Evolutionary conservation across 2,329 filamentous ascomycete species (phyloP), one percentile per base, ranked within the genome.

Genomic region (Cladophialophora yegresii): DNA sequence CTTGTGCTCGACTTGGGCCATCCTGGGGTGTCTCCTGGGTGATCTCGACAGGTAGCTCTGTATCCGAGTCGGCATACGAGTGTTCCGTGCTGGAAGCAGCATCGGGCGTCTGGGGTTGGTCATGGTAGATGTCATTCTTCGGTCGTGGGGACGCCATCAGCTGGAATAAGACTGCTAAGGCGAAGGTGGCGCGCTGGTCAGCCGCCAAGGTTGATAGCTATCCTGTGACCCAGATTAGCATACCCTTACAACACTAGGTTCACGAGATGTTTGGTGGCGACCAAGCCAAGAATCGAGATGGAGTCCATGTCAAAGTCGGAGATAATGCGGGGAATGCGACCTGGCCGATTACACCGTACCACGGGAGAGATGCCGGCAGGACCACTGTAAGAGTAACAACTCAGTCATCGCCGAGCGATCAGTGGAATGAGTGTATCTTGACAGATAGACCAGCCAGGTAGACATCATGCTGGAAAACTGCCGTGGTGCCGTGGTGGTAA

Each of bases 1-100:
- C 66, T 33, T 63, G 43, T 5, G 51, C 55, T n/a, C 57, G 58
- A 28, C 22, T 40, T 9, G 30, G 20, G 3, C 23, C 28, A 30
- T 43, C 9, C 22, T 36, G 45, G 13, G n/a, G 23, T 22, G n/a
- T n/a, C 22, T 50, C 57, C 13, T 23, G 57, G 20, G 22, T 22
- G 45, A 59, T 36, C n/a, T 51, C 57, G 22, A 45, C 20, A 13
- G 3, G n/a, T 36, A 20, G 56, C 13, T 58, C 32, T 23, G 12
- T 28, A n/a, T 58, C 45, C 28, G 45, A 33, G 8, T 58, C 56
- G 1, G 28, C 23, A 12, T 50, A 43, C 51, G 56, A 13, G 7
- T 16, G 9, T 9, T 28, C 28, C 12, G 57, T 16, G 30, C 36
- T 20, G 45, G 45, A 26, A 12, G 55, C 10, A 16, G 23, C 57